Percentiles rank a stretch among this genome's conserved stretches.
Evolutionary conservation across 2,329 filamentous ascomycete species (phyloP).

Genomic region (Aspergillus neoniger): DNA sequence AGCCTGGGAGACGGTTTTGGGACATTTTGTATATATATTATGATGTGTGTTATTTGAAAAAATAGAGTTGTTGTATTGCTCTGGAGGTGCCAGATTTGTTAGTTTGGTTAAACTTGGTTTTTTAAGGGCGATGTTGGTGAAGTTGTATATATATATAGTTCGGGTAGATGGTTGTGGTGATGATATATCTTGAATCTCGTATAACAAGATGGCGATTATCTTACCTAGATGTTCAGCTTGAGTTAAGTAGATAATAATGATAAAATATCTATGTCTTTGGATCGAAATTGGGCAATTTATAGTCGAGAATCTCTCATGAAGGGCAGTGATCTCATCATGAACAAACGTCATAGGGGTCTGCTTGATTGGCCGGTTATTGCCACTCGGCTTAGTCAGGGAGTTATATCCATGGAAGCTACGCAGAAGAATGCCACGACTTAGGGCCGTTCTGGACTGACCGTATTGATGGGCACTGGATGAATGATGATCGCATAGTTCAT

Average conservation of each 20-base stretch:
- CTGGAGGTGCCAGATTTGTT: background rate
- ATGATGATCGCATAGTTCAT: background rate
- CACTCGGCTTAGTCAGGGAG: background rate
- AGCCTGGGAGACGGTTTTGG: slow-evolving; percentile 18
- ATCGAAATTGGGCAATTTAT: slow-evolving; percentile 1
- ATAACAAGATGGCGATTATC: background rate
- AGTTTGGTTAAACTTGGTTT: background rate
- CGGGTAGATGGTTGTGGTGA: too few species aligned
- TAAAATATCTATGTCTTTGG: background rate
- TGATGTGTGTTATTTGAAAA: too few species aligned
- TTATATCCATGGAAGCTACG: background rate
- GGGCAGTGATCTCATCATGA: slow-evolving; percentile 9
- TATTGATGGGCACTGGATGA: too few species aligned
- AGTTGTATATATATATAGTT: background rate
- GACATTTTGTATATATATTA: background rate
- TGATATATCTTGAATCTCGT: background rate
- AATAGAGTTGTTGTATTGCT: too few species aligned
- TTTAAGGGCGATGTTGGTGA: background rate
- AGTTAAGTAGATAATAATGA: background rate
- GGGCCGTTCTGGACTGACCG: too few species aligned
- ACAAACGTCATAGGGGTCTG: slow-evolving; percentile 1
- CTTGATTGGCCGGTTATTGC: slow-evolving; percentile 1
- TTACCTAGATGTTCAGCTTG: background rate
- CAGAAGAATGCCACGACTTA: too few species aligned
- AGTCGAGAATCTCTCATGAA: background rate